A percentile compares a stretch with the other conserved stretches of the same genome.
phyloP scores from a whole-genome alignment of 2,329 filamentous ascomycete genomes.

The Xylaria digitata region DNA sequence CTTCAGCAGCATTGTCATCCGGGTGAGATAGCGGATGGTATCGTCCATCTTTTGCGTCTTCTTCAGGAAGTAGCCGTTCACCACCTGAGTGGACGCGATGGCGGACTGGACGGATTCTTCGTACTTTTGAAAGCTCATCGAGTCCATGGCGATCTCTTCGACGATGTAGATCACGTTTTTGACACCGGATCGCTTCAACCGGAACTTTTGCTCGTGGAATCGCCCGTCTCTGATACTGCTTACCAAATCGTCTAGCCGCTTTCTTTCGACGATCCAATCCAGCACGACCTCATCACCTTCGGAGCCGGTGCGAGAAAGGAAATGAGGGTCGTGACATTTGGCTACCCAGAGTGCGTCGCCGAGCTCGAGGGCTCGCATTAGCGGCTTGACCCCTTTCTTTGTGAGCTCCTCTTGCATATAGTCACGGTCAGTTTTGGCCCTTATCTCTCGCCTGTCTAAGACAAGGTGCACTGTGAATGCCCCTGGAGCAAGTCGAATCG shows the following conservation, averaged over 20 bases:
- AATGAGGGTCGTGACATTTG: constrained; percentile 70
- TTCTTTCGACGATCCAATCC: constrained; percentile 84
- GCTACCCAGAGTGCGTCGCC: constrained; percentile 86
- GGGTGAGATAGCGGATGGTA: constrained; percentile 78
- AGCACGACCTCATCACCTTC: constrained; percentile 78
- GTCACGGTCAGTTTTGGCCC: constrained; percentile 77
- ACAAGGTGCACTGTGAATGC: constrained; percentile 79
- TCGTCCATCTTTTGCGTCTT: constrained; percentile 80
- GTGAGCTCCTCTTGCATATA: constrained; percentile 79
- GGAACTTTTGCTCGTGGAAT: constrained; percentile 87
- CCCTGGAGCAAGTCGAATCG: constrained; percentile 71
- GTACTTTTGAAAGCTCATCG: constrained; percentile 65
- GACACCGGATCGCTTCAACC: constrained; percentile 77
- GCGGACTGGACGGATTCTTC: constrained; percentile 77
- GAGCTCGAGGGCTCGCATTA: constrained; percentile 75
- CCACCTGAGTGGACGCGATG: constrained; percentile 80
- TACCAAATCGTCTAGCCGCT: constrained; percentile 83
- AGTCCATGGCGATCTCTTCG: constrained; percentile 75
- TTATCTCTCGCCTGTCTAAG: constrained; percentile 79
- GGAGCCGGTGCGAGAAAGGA: constrained; percentile 66
- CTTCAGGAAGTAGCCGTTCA: constrained; percentile 83
- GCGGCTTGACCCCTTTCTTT: constrained; percentile 72
- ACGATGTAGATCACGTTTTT: constrained; percentile 82
- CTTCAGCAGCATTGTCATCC: constrained; percentile 76
- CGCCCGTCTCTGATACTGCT: constrained; percentile 83